Base-by-base conservation (phyloP, 1,284 basidiomycete genomes). In the Irpex rosettiformis region DNA sequence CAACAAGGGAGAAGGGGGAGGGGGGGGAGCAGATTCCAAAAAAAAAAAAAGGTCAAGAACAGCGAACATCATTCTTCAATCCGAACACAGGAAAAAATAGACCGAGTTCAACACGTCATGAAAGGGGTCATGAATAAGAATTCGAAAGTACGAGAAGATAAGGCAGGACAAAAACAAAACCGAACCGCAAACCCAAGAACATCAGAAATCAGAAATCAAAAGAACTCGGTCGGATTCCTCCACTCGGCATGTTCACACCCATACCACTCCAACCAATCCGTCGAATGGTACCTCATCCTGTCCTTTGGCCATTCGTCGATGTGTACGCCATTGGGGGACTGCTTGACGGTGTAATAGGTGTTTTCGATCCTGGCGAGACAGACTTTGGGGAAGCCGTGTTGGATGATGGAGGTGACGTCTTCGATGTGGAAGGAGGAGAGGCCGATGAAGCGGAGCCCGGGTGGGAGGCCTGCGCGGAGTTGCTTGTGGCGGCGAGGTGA, bases 211-310 rank as follows among this genome's bases (percentile, higher is more conserved):
- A n/a, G n/a, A n/a, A n/a, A n/a, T 59, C 51, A 70, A 18, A 68
- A 61, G 54, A 71, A 71, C 55, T 71, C 67, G 13, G 66, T 64
- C 6, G 70, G 66, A 58, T 68, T 63, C 27, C 68, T 62, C 70
- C 70, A 71, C 59, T 71, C 70, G 13, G 69, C 69, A 54, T 68
- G 65, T 58, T 57, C 62, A 58, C 70, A 71, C 13, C 65, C 70
- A 33, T 61, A 68, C 74, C 82, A 84, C 66, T 86, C 84, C 25
- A 88, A 71, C 85, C 84, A 86, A 64, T 87, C 84, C 7, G 69
- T 71, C 3, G 75, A 74, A 62, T 84, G 80, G 64, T 81, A 83
- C 60, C 75, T 70, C 28, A 76, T 78, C 25, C 83, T 70, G 54
- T 79, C 68, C 59, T 75, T 77, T 2, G 85, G 79, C 83, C 86